Base-by-base conservation (phyloP, 768 basidiomycete genomes). In the Amanita fuliginea region DNA sequence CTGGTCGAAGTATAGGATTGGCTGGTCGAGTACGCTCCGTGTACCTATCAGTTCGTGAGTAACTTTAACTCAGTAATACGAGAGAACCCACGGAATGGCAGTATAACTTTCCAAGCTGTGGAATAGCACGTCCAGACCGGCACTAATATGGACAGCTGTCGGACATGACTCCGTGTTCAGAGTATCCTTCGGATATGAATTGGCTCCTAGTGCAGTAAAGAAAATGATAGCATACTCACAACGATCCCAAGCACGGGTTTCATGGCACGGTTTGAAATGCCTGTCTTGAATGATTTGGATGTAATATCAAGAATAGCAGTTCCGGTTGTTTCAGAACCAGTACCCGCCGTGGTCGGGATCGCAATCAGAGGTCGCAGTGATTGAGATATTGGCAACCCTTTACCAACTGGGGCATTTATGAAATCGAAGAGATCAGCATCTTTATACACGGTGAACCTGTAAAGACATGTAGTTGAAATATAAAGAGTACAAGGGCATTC, bases 71-170 rank as follows among this genome's bases (percentile, higher is more conserved):
- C 16, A 30, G 42, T 45, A n/a, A 34, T n/a, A 33, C 8, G 6
- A 6, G 47, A 34, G 13, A 24, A 67, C 78, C 62, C 60, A 95
- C 81, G 90, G 92, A 55, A 96, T 93, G 4, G 92, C 88, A 6
- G 92, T 95, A 62, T 86, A 95, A 52, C 85, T 91, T 64, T 98
- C 94, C 66, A 97, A 71, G 46, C 93, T 89, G 57, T 98, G 95
- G 77, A 97, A 97, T 30, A 98, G 69, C 2, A 96, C 93, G 62
- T 97, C 95, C 41, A 97, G 74, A 3, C 95, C 95, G n/a, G 92
- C 77, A 53, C 87, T 88, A 57, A 98, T 92, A 59, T 96, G 91
- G 8, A 98, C 83, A 46, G 83, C 82, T n/a, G 80, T 82, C 3
- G 95, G 88, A 62, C 95, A 97, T 5, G 79, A 81, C 54, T 87